These are phyloP conservation scores for Pleurotus eryngii DNA, from an alignment of 768 basidiomycete genomes.

Conservation along the genomic window DNA sequence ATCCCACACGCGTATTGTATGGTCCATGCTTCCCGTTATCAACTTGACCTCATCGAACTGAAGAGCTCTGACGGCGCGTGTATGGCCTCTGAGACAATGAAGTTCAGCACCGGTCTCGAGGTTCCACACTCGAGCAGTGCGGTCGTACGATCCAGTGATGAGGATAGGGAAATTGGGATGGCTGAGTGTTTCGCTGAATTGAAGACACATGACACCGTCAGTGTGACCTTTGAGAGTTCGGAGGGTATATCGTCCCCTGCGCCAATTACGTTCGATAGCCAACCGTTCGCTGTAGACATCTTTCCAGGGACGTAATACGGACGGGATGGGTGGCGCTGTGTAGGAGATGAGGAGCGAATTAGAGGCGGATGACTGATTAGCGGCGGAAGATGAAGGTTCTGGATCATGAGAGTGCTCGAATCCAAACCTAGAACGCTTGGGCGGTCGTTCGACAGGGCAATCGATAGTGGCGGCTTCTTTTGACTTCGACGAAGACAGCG, in stretches of 20 bases:
- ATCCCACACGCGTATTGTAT: conserved; percentile 93
- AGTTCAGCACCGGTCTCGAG: conserved; percentile 86
- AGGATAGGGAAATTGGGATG: conserved; percentile 90
- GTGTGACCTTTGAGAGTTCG: conserved; percentile 90
- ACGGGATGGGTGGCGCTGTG: conserved; percentile 20
- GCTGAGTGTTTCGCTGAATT: conserved; percentile 81
- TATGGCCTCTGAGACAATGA: conserved; percentile 84
- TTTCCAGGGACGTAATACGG: conserved; percentile 91
- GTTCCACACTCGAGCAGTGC: conserved; percentile 94
- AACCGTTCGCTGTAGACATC: conserved; percentile 98
- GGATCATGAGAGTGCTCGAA: conserved; percentile 11
- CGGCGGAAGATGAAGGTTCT: conserved; percentile 10
- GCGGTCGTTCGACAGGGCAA: conserved; percentile 27
- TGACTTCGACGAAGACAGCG: conserved; percentile 12
- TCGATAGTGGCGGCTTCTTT: conserved; percentile 36
- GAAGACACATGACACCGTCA: conserved; percentile 96
- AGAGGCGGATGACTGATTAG: neutral
- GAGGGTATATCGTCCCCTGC: conserved; percentile 83
- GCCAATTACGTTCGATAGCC: conserved; percentile 95
- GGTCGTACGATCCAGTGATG: conserved; percentile 97
- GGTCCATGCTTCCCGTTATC: conserved; percentile 96
- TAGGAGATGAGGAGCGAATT: conserved; percentile 16
- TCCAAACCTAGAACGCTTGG: conserved; percentile 51
- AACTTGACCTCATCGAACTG: conserved; percentile 96
- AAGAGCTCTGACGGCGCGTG: conserved; percentile 84